These are phyloP conservation scores for Exophiala lecanii-corni DNA, from an alignment of 2,329 filamentous ascomycete species.

Conservation along the genomic window DNA sequence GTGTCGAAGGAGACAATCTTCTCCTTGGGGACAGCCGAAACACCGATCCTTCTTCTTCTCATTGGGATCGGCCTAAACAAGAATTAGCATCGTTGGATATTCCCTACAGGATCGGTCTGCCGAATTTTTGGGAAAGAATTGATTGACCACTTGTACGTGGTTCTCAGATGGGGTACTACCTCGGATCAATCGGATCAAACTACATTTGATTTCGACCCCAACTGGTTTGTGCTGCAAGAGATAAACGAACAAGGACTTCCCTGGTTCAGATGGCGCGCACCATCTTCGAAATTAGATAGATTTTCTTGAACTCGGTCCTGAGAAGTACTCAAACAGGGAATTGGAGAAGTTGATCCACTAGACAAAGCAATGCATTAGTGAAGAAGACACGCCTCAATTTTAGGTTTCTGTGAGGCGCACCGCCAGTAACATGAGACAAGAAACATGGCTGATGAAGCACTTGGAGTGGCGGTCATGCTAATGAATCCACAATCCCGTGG, in stretches of 20 bases:
- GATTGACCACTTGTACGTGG: conserved; percentile 37
- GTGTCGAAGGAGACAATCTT: conserved; percentile 38
- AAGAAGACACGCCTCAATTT: background rate
- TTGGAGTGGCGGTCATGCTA: conserved; percentile 34
- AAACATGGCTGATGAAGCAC: background rate
- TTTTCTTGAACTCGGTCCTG: conserved; percentile 40
- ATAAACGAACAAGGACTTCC: conserved; percentile 42
- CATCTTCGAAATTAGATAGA: conserved; percentile 31
- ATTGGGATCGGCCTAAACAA: conserved; percentile 44
- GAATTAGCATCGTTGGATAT: conserved; percentile 41
- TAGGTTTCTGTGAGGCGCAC: background rate
- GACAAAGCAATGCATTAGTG: background rate
- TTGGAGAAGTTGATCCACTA: conserved; percentile 34
- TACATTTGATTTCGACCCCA: conserved; percentile 42
- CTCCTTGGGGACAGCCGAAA: conserved; percentile 35
- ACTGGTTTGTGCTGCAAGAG: conserved; percentile 41
- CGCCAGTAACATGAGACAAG: background rate
- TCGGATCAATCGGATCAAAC: conserved; percentile 40
- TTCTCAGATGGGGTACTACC: conserved; percentile 35
- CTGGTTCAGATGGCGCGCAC: conserved; percentile 33
- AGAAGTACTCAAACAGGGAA: conserved; percentile 39
- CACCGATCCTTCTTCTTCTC: conserved; percentile 41
- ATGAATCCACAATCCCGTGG: conserved; percentile 54
- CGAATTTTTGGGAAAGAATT: conserved; percentile 43
- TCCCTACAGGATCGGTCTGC: conserved; percentile 35